Conservation (phyloP, 805 yeast genomes). For the Yamadazyma olivae region DNA sequence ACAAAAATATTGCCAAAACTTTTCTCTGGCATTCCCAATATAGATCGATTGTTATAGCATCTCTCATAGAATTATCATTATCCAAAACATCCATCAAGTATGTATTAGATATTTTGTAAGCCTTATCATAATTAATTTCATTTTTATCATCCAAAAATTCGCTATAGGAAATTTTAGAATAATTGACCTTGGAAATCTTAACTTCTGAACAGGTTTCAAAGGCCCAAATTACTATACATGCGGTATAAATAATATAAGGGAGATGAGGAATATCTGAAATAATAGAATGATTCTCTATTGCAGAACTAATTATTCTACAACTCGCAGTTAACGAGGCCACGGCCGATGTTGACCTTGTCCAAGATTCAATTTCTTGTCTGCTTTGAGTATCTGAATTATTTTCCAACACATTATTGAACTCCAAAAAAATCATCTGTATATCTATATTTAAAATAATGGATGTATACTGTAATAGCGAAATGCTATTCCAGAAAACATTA, state of each 20-base stretch:
- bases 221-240: slow-evolving; percentile 11
- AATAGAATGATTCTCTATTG: slow-evolving; percentile 18
- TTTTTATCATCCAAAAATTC: background rate
- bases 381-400: background rate
- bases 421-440: slow-evolving; percentile 12
- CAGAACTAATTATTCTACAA: slow-evolving; percentile 22
- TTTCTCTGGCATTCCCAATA: background rate
- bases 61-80: background rate
- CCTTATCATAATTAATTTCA: background rate
- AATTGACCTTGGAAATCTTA: background rate
- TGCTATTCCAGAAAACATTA: slow-evolving; percentile 30
- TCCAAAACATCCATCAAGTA: background rate
- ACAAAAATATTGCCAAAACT: background rate
- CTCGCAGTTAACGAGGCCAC: slow-evolving; percentile 11
- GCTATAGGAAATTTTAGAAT: background rate
- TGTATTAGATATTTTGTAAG: background rate
- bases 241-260: slow-evolving; percentile 9
- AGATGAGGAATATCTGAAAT: slow-evolving; percentile 17
- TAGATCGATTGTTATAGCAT: background rate
- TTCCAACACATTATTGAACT: slow-evolving; percentile 9
- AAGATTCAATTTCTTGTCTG: background rate
- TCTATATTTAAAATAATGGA: slow-evolving; percentile 24
- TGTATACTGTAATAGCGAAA: slow-evolving; percentile 21
- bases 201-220: slow-evolving; percentile 5
- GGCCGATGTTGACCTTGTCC: background rate